phyloP scores from a whole-genome alignment of 805 yeast species.

The Candida dajiaensis region DNA sequence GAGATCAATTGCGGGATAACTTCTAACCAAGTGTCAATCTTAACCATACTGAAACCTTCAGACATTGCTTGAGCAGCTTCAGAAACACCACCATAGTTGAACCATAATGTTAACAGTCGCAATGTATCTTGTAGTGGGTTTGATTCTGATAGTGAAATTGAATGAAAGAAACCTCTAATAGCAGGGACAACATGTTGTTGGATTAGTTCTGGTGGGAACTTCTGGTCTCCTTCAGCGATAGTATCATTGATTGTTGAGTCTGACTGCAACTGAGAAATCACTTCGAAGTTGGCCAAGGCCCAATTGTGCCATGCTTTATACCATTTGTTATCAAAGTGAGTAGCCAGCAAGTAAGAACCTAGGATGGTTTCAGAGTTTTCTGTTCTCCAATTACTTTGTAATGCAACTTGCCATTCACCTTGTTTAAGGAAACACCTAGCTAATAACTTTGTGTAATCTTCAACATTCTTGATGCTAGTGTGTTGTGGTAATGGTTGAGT shows the following conservation, averaged over 20 bases:
- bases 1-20: constrained; percentile 95
- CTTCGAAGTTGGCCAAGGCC: constrained; percentile 98
- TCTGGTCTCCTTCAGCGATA: constrained; percentile 21
- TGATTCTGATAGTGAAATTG: constrained; percentile 80
- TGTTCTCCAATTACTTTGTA: constrained; percentile 74
- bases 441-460: constrained; percentile 74
- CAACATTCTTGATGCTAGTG: constrained; percentile 55
- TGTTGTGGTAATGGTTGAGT: constrained; percentile 78
- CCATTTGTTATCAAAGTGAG: constrained; percentile 91
- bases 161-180: constrained; percentile 90
- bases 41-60: constrained; percentile 86
- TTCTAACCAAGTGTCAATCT: constrained; percentile 90
- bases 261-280: constrained; percentile 57
- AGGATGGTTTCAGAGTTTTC: constrained; percentile 76
- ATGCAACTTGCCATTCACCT: constrained; percentile 95
- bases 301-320: constrained; percentile 99
- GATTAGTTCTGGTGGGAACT: constrained; percentile 47
- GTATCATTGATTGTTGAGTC: constrained; percentile 27
- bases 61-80: constrained; percentile 88
- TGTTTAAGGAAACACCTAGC: constrained; percentile 96
- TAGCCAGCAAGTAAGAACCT: constrained; percentile 88
- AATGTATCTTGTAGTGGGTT: constrained; percentile 91
- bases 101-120: constrained; percentile 88
- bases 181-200: constrained; percentile 94
- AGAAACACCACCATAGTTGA: constrained; percentile 88